phyloP scores from a whole-genome alignment of 2,329 filamentous ascomycete species.

The Teratosphaeria destructans region DNA sequence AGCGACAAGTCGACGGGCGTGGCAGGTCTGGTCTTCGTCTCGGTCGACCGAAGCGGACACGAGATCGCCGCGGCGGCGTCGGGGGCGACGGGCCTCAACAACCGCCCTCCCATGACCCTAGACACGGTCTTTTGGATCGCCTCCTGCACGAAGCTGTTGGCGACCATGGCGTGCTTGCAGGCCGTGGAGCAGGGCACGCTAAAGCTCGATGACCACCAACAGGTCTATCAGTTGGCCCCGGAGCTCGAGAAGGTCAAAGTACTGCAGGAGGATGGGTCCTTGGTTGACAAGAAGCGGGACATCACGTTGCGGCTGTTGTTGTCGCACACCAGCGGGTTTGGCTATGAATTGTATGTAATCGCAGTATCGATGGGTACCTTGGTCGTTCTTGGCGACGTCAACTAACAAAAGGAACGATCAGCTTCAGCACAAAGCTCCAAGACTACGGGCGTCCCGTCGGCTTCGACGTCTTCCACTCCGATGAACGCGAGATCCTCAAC shows the following conservation, averaged over 20 bases:
- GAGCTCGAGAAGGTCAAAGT: constrained; percentile 36
- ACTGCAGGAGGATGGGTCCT: constrained; percentile 28
- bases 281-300: constrained; percentile 32
- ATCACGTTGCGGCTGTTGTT: constrained; percentile 44
- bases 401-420: constrained; percentile 1
- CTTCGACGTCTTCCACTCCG: constrained; percentile 48
- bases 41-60: constrained; percentile 34
- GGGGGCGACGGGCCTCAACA: constrained; percentile 30
- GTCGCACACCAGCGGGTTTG: constrained; percentile 41
- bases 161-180: constrained; percentile 38
- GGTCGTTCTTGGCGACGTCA: background rate
- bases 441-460: constrained; percentile 38
- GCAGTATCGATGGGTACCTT: background rate
- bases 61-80: constrained; percentile 32
- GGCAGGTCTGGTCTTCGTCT: constrained; percentile 36
- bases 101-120: constrained; percentile 44
- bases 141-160: constrained; percentile 38
- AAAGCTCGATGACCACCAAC: constrained; percentile 31
- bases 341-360: constrained; percentile 32
- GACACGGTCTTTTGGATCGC: constrained; percentile 53
- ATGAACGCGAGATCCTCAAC: constrained; percentile 40
- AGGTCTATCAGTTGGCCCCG: constrained; percentile 31
- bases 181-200: constrained; percentile 35
- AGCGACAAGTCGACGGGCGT: constrained; percentile 22
- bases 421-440: constrained; percentile 34